Conservation (phyloP, 148 eudicot genomes). For the Vaccinium macrocarpon region DNA sequence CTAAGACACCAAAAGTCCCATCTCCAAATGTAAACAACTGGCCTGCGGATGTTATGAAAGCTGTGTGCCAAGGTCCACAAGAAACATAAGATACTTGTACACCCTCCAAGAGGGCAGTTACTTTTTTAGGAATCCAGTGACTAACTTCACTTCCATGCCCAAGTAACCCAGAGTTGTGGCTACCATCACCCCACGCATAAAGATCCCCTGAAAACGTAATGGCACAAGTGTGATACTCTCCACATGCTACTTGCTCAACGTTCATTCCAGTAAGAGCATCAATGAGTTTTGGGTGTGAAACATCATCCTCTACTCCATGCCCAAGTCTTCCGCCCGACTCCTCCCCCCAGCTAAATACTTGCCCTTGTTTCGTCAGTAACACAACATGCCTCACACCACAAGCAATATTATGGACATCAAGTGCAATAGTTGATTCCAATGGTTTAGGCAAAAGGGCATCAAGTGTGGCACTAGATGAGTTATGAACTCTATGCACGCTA, state of each 20-base stretch:
- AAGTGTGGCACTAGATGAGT: slow-evolving; percentile 34
- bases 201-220: slow-evolving; percentile 74
- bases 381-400: slow-evolving; percentile 81
- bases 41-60: slow-evolving; percentile 60
- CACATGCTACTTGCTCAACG: slow-evolving; percentile 72
- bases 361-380: slow-evolving; percentile 84
- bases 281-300: slow-evolving; percentile 68
- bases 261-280: slow-evolving; percentile 51
- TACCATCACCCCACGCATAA: slow-evolving; percentile 90
- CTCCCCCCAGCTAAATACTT: slow-evolving; percentile 90
- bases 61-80: slow-evolving; percentile 99
- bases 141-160: slow-evolving; percentile 69
- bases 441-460: slow-evolving; percentile 71
- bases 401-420: slow-evolving; percentile 70
- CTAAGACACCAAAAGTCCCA: slow-evolving; percentile 90
- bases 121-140: slow-evolving; percentile 78
- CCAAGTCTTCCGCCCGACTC: slow-evolving; percentile 92
- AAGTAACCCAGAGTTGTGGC: slow-evolving; percentile 58
- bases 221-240: slow-evolving; percentile 89
- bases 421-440: slow-evolving; percentile 65
- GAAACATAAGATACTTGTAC: slow-evolving; percentile 55
- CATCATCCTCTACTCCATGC: slow-evolving; percentile 76
- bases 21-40: slow-evolving; percentile 90
- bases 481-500: slow-evolving; percentile 37
- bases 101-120: slow-evolving; percentile 64